A percentile compares a stretch with the other conserved stretches of the same genome.
Evolutionary conservation across 345 rosid species (phyloP).

Genomic region (Sapria himalayana): DNA sequence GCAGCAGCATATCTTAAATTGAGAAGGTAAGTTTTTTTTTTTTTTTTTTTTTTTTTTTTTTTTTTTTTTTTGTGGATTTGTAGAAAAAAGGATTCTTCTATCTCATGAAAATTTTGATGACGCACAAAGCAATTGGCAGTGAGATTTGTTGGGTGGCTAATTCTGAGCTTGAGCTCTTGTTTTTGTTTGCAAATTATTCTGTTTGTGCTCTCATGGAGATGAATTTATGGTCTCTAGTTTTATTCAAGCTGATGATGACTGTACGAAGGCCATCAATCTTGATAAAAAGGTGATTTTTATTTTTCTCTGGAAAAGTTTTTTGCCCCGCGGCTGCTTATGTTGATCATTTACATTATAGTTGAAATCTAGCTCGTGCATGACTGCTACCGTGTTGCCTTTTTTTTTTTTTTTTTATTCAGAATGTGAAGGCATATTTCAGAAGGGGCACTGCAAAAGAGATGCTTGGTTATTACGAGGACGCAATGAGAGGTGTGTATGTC

Average conservation of each 20-base stretch:
- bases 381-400: not conserved
- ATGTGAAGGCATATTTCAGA: constrained; percentile 74
- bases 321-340: not conserved
- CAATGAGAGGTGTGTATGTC: constrained; percentile 47
- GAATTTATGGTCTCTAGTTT: too few relatives aligned
- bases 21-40: constrained; percentile 28
- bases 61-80: constrained; percentile 2
- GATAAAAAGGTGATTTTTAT: constrained; percentile 80
- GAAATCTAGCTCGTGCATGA: not conserved
- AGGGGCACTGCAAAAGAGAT: constrained; percentile 96
- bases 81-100: too few relatives aligned
- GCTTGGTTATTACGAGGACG: constrained; percentile 57
- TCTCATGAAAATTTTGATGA: too few relatives aligned
- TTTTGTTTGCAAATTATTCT: too few relatives aligned
- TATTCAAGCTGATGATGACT: constrained; percentile 79
- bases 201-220: too few relatives aligned
- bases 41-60: not conserved
- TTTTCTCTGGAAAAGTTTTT: not conserved
- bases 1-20: constrained; percentile 88
- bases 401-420: constrained; percentile 19
- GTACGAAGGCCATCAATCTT: constrained; percentile 54
- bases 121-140: too few relatives aligned
- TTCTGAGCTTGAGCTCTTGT: too few relatives aligned
- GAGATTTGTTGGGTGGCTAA: too few relatives aligned
- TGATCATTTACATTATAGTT: too few relatives aligned